These are phyloP conservation scores for Neurospora crassa DNA, from an alignment of 2,329 filamentous ascomycete species.

Conservation along the genomic window DNA sequence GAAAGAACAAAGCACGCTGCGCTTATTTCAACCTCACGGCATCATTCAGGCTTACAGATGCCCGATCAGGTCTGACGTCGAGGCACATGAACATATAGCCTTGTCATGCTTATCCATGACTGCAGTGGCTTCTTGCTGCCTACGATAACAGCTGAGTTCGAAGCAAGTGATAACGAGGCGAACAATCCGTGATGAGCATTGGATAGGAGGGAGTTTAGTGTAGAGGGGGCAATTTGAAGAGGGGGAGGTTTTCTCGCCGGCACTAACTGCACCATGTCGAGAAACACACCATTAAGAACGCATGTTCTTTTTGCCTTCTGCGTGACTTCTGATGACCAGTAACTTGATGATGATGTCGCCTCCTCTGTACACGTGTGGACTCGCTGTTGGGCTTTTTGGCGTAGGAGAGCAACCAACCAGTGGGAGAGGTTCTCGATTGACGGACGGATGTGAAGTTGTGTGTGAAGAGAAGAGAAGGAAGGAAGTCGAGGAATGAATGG, in stretches of 20 bases:
- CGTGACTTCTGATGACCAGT: not conserved
- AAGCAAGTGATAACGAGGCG: not conserved
- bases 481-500: not conserved
- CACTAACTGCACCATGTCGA: not conserved
- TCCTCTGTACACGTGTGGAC: not conserved
- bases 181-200: not conserved
- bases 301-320: not conserved
- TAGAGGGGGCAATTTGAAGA: not conserved
- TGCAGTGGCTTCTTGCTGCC: not conserved
- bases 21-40: not conserved
- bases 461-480: not conserved
- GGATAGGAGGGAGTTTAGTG: not conserved
- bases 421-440: not conserved
- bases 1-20: not conserved
- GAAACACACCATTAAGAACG: not conserved
- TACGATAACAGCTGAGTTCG: not conserved
- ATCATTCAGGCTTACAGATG: not conserved
- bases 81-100: not conserved
- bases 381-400: not conserved
- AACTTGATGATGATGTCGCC: not conserved
- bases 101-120: not conserved
- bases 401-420: not conserved
- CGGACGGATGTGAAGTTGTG: too few relatives aligned
- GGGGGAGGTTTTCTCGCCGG: not conserved
- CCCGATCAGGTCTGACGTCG: not conserved